Evolutionary conservation across 108 stramenopile species (phyloP).

Genomic region (Fragilariopsis cylindrus): DNA sequence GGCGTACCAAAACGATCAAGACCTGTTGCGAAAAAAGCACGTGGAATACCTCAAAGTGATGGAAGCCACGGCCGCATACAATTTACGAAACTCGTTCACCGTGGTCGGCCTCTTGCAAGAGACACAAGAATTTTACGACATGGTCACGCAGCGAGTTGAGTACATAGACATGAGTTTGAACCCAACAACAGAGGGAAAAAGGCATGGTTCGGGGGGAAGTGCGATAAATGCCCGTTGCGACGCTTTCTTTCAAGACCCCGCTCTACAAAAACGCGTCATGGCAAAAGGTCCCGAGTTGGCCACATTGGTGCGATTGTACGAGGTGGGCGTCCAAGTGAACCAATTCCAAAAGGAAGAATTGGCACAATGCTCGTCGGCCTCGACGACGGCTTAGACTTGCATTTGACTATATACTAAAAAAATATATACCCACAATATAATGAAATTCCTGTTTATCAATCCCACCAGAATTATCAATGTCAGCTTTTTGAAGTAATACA

Average conservation of each 20-base stretch:
- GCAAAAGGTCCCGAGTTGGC: neutral
- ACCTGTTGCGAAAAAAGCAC: slow-evolving; percentile 13
- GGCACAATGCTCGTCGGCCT: slow-evolving; percentile 17
- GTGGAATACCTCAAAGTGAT: slow-evolving; percentile 27
- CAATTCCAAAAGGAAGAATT: slow-evolving; percentile 41
- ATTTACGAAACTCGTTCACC: slow-evolving; percentile 43
- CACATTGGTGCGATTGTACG: slow-evolving; percentile 29
- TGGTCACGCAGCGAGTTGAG: slow-evolving; percentile 34
- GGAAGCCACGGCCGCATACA: slow-evolving; percentile 31
- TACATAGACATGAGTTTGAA: slow-evolving; percentile 28
- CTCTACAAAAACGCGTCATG: neutral
- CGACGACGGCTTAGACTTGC: too few species aligned
- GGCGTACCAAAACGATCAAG: too few species aligned
- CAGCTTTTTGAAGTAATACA: slow-evolving; percentile 48
- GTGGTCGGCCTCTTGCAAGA: slow-evolving; percentile 51
- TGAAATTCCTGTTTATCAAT: slow-evolving; percentile 53
- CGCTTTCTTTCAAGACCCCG: slow-evolving; percentile 1
- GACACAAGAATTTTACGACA: slow-evolving; percentile 43
- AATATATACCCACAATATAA: slow-evolving; percentile 33
- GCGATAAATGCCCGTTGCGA: slow-evolving; percentile 5
- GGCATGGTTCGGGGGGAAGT: neutral
- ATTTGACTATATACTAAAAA: too few species aligned
- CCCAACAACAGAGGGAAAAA: neutral
- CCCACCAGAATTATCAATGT: slow-evolving; percentile 43
- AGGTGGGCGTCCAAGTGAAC: slow-evolving; percentile 43